Conservation (phyloP, 345 rosid genomes). For the Excoecaria cochinchinensis region DNA sequence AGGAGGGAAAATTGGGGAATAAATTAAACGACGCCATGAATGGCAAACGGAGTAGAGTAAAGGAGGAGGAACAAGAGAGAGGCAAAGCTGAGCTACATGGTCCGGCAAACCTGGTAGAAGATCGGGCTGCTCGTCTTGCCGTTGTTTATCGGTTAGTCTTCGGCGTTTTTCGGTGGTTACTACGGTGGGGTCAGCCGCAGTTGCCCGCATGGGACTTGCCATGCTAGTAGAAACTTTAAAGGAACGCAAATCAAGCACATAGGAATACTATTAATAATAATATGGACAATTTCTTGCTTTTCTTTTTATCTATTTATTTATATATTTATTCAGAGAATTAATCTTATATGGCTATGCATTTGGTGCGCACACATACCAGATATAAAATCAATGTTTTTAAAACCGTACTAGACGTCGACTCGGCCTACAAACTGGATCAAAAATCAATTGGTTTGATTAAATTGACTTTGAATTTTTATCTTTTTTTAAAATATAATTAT, state of each 20-base stretch:
- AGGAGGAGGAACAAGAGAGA: conserved; percentile 38
- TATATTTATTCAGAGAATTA: too few relatives aligned
- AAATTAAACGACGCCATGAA: conserved; percentile 56
- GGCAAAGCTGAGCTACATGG: conserved; percentile 45
- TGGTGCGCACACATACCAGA: too few relatives aligned
- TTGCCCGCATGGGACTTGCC: not conserved
- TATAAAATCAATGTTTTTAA: too few relatives aligned
- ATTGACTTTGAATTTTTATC: too few relatives aligned
- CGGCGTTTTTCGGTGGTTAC: conserved; percentile 29
- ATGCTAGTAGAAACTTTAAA: not conserved
- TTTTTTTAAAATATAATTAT: too few relatives aligned
- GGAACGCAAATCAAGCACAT: not conserved
- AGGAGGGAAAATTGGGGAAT: conserved; percentile 49
- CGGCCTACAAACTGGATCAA: too few relatives aligned
- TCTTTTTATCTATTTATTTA: too few relatives aligned
- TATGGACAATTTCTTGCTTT: not conserved
- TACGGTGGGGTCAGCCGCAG: not conserved
- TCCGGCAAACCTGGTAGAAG: conserved; percentile 54
- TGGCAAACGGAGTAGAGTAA: conserved; percentile 45
- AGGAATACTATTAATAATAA: not conserved
- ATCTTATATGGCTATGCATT: too few relatives aligned
- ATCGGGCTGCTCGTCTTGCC: conserved; percentile 4
- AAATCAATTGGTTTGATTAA: too few relatives aligned
- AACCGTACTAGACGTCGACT: too few relatives aligned
- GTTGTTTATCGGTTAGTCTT: conserved; percentile 9